Base-by-base conservation (phyloP, 2,329 filamentous ascomycete genomes). In the Periconia sp. region DNA sequence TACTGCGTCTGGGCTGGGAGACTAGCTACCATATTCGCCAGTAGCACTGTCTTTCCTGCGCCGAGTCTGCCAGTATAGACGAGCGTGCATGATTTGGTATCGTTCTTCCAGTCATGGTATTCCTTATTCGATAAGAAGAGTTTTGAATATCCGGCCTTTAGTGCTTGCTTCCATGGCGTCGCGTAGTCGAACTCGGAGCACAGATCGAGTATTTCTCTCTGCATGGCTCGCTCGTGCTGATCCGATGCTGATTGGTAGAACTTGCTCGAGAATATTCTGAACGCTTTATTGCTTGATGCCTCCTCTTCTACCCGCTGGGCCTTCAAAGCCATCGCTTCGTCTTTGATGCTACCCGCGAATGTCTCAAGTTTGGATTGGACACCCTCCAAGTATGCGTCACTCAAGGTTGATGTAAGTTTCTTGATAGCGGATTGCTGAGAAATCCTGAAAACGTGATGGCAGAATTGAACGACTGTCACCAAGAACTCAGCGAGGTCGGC, bases 31-130 rank as follows among this genome's bases (percentile, higher is more conserved):
- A 76, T 60, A 39, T 73, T 76, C 2, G 73, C 72, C 5, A 75
- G 32, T 4, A 71, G 39, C 3, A 76, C 71, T 0, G 73, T 73
- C 40, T 76, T 76, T 0, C 73, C 73, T 1, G 68, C 67, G 2
- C 73, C 73, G 1, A 76, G 54, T 25, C 69, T 73, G 3, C 71
- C 72, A 7, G 38, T 60, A 23, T 56, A 66, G 0, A 73, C 3
- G 1, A 76, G 42, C 0, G 70, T 70, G 26, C 38, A 53, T 19
- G 63, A 56, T 25, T 34, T 18, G 15, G 30, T 12, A 29, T 42
- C 26, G 17, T 29, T 25, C 46, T 57, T 66, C 64, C 62, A 68
- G 5, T 49, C 34, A 19, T 46, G 42, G 40, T 67, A 67, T 46
- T 54, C 46, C 13, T 6, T 7, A 9, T 2, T 38, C 36, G 49